phyloP scores from a whole-genome alignment of 306 rosid genomes.

The Castanea crenata region DNA sequence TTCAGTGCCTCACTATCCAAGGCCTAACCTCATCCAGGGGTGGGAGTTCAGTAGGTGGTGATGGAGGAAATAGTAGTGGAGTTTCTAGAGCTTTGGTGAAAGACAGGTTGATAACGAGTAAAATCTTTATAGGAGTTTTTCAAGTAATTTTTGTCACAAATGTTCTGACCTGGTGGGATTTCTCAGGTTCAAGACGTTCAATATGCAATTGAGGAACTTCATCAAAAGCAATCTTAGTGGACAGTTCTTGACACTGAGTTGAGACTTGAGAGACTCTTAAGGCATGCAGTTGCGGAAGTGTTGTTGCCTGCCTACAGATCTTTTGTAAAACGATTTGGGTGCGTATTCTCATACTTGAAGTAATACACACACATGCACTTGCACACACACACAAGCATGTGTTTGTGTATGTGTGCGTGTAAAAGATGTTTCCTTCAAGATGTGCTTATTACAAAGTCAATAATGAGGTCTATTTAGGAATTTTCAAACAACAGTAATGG shows the following conservation, averaged over 20 bases:
- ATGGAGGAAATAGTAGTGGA: conserved; percentile 82
- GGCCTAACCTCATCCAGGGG: conserved; percentile 27
- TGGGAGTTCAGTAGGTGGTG: conserved; percentile 55
- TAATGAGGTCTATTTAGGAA: no score
- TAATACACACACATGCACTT: no score
- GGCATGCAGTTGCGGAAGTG: conserved; percentile 95
- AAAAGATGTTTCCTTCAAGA: no score
- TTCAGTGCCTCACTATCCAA: no score
- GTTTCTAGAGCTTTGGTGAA: conserved; percentile 90
- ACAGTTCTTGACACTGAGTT: conserved; percentile 89
- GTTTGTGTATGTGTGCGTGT: no score
- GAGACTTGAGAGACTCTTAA: conserved; percentile 37
- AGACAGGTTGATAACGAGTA: conserved; percentile 56
- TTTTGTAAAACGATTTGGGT: conserved; percentile 52
- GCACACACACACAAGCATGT: no score
- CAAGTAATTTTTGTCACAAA: not conserved
- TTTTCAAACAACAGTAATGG: no score
- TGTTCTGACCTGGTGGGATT: conserved; percentile 5
- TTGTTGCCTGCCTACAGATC: conserved; percentile 91
- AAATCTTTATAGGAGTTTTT: not conserved
- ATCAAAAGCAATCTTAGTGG: conserved; percentile 98
- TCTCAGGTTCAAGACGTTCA: conserved; percentile 61
- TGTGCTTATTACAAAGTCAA: no score
- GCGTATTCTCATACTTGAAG: no score
- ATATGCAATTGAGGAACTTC: conserved; percentile 86